Base-by-base conservation (phyloP, 352 stramenopile genomes). In the Phytophthora brassicae region DNA sequence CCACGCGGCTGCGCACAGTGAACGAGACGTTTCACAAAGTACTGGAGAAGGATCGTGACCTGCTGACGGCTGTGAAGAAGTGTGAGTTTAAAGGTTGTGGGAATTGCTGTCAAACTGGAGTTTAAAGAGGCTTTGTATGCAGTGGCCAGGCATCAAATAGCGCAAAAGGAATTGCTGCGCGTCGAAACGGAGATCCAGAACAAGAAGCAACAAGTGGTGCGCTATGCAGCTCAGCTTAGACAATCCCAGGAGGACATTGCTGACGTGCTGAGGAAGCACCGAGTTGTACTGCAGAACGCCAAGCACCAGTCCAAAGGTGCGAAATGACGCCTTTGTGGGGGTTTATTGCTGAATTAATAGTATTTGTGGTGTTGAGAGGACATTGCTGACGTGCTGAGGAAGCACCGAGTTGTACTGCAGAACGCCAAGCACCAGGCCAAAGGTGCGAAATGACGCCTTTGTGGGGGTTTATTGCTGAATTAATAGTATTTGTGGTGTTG, bases 11-110 rank as follows among this genome's bases (percentile, higher is more conserved):
- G 52, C 81, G 81, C 35, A 90, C 79, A 6, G 84, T 91, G 44
- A 87, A 90, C 55, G 82, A 90, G 53, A 89, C 76, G 48, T 91
- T 94, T 52, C 48, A 70, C 36, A 86, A 88, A 49, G 81, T 86
- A 43, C 65, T 94, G 48, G 80, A 89, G 44, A 92, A 91, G 52
- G 85, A 94, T 53, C 75, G 83, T 1, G 72, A 82, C n/a, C 54
- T 94, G 22, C 63, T 92, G 9, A 41, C 76, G 3, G 72, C 80
- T 17, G 77, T 92, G 43, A 92, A 94, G 70, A 89, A 90, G 47
- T 64, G 85, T 92, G 70, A 44, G 83, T 77, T 29, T 1, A 0
- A 2, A 0, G 7, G 9, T 26, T n/a, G n/a, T n/a, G n/a, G n/a
- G n/a, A 36, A 24, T 31, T 23, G 38, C 14, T 2, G 13, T 19